Evolutionary conservation across 2,329 filamentous ascomycete species (phyloP), one percentile per base, ranked within the genome.

Genomic region (Phoma sp.): DNA sequence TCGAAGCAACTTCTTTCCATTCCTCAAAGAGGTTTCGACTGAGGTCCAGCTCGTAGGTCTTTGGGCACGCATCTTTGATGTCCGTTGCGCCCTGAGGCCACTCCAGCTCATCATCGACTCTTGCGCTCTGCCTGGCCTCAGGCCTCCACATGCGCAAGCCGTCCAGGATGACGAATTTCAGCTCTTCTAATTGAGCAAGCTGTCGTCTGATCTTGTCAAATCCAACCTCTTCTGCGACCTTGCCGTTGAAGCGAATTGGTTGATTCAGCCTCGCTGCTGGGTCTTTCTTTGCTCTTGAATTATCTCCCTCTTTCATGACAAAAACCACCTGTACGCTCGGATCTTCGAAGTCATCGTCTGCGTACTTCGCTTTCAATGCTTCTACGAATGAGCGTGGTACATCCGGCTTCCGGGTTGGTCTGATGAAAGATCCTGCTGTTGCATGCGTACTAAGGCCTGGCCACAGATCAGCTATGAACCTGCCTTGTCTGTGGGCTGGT

Each of bases 161-260:
- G 76, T 98, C 93, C 7, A 99, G 80, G 32, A 98, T 85, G 42
- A 96, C 87, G 49, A 93, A 87, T 62, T 84, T 88, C 55, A 98
- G 82, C 65, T 95, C 90, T 48, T 88, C 80, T 26, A 98, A 80
- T 68, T 89, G 81, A 63, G 92, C 89, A 67, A 96, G 87, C 75
- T 93, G 86, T 61, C 84, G 84, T 36, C 89, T 86, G 62, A 97
- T 91, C 80, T 97, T 97, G 64, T 96, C 92, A 65, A 98, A 98
- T 25, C 95, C 95, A 28, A 98, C 86, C 77, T 98, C 93, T 77
- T 98, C 90, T 5, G 91, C 93, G 15, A 93, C 84, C 76, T 98
- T 98, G 30, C 83, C 81, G 76, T 90, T 77, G 80, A 96, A 82
- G 81, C 88, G 77, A 58, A 96, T 89, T 42, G 85, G 80, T 42